These are phyloP conservation scores for Otatea glauca DNA, from an alignment of 176 grass and related monocot species.

Conservation along the genomic window DNA sequence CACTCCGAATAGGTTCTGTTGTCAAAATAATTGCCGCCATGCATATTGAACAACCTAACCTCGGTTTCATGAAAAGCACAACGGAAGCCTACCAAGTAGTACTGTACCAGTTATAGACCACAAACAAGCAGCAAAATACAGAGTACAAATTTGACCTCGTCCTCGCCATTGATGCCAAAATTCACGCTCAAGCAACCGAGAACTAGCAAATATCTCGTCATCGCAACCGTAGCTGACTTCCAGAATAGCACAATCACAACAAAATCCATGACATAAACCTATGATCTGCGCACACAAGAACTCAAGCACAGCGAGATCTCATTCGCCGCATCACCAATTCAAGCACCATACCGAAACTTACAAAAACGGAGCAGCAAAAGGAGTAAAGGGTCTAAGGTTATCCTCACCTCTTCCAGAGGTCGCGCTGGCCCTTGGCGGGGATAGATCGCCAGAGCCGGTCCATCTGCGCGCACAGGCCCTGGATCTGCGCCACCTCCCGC, in stretches of 20 bases:
- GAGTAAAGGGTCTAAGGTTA: not conserved
- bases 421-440: constrained; percentile 76
- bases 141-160: not conserved
- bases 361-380: not conserved
- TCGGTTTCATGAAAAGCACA: not conserved
- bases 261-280: not conserved
- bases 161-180: not conserved
- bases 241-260: not conserved
- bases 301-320: not conserved
- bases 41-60: not conserved
- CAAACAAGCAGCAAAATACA: not conserved
- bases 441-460: constrained; percentile 89
- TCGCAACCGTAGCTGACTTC: not conserved
- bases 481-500: constrained; percentile 86
- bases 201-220: constrained; percentile 11
- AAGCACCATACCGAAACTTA: not conserved
- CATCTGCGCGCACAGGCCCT: constrained; percentile 89
- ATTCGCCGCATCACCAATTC: not conserved
- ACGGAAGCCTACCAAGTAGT: not conserved
- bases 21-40: not conserved
- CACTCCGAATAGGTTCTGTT: not conserved
- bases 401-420: constrained; percentile 96
- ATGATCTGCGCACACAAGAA: not conserved
- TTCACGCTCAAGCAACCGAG: not conserved
- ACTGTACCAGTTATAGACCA: not conserved